These are phyloP conservation scores for Pleoardoris graminearum DNA, from an alignment of 2,329 filamentous ascomycete genomes.

Conservation along the genomic window DNA sequence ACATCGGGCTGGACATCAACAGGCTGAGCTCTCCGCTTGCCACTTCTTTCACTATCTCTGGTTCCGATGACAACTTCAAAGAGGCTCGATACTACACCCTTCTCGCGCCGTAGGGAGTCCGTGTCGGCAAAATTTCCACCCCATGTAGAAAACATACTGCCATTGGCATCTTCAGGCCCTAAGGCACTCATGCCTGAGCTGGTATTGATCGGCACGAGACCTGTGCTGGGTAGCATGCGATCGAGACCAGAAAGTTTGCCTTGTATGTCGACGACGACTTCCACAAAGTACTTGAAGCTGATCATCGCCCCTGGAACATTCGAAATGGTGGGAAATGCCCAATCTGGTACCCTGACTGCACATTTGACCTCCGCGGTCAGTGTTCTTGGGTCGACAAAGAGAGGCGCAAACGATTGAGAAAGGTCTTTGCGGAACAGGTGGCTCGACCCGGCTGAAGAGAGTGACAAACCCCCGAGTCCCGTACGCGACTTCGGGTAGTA, in stretches of 20 bases:
- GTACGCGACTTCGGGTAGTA: constrained; percentile 86
- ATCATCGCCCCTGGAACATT: constrained; percentile 92
- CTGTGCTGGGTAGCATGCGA: constrained; percentile 61
- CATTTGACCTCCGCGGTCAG: constrained; percentile 80
- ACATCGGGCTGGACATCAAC: constrained; percentile 19
- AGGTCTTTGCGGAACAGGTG: constrained; percentile 96
- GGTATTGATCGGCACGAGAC: constrained; percentile 54
- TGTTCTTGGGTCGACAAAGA: constrained; percentile 82
- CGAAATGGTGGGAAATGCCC: constrained; percentile 88
- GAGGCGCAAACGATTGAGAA: constrained; percentile 81
- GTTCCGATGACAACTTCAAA: constrained; percentile 91
- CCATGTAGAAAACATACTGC: constrained; percentile 57
- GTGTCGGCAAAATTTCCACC: constrained; percentile 81
- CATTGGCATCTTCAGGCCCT: constrained; percentile 41
- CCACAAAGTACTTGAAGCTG: constrained; percentile 89
- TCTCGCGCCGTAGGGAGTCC: constrained; percentile 80
- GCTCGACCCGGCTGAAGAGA: constrained; percentile 82
- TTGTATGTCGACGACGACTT: constrained; percentile 89
- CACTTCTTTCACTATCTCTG: constrained; percentile 67
- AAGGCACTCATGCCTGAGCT: constrained; percentile 35
- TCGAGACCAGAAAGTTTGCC: constrained; percentile 81
- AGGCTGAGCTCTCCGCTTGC: constrained; percentile 47
- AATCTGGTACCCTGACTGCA: constrained; percentile 82
- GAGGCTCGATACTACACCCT: constrained; percentile 83
- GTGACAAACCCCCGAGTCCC: constrained; percentile 80